Evolutionary conservation across 257 asterid species (phyloP).

Genomic region (Solanum virginianum): DNA sequence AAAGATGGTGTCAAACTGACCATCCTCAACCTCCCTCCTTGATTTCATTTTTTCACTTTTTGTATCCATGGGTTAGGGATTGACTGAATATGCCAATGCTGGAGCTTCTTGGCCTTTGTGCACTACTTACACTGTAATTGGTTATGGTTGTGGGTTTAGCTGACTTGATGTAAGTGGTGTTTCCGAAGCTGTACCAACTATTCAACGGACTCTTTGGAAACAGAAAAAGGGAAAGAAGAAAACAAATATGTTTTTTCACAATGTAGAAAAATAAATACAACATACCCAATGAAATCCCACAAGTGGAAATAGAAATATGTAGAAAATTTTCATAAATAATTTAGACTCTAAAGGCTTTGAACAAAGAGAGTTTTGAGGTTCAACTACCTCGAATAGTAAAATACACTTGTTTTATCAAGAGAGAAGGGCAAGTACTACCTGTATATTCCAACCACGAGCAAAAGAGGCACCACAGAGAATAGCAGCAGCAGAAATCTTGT

Average conservation of each 20-base stretch:
- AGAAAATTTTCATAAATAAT: neutral
- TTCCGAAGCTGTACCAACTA: neutral
- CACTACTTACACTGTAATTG: neutral
- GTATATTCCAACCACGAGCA: slow-evolving; percentile 94
- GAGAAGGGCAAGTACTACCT: slow-evolving; percentile 30
- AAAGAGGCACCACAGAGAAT: slow-evolving; percentile 92
- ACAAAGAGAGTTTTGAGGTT: neutral
- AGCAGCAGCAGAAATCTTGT: slow-evolving; percentile 90
- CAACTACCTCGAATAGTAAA: neutral
- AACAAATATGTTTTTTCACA: neutral
- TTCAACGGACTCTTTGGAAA: neutral
- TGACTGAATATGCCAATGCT: neutral
- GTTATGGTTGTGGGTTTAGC: neutral
- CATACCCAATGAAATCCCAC: neutral
- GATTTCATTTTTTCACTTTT: neutral
- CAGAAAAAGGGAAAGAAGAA: neutral
- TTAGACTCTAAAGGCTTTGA: neutral
- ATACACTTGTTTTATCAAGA: neutral
- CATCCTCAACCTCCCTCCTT: neutral
- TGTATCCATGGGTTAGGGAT: neutral
- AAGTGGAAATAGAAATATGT: neutral
- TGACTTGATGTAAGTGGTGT: neutral
- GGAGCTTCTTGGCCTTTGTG: neutral
- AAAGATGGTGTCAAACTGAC: neutral
- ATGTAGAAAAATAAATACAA: neutral